Conservation (phyloP, 2,329 filamentous ascomycete species). For the Sporothrix globosa region DNA sequence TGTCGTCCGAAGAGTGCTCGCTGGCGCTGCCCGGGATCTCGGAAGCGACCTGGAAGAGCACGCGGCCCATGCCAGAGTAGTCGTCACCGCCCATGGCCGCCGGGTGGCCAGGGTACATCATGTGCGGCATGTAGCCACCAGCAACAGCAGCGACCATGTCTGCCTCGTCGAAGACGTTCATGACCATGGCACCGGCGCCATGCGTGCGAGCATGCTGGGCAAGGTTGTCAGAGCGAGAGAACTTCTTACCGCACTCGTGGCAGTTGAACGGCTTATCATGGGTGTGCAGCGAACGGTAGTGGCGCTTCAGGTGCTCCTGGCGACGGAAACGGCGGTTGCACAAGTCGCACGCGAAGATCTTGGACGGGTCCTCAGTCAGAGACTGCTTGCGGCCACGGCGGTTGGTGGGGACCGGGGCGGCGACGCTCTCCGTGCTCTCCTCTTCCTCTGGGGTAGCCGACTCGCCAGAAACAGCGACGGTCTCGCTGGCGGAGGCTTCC, state of each 20-base stretch:
- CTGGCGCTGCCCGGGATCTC: conserved; percentile 69
- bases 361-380: conserved; percentile 93
- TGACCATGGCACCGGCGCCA: conserved; percentile 83
- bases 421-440: conserved; percentile 38
- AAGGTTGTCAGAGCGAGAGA: conserved; percentile 96
- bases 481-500: conserved; percentile 38
- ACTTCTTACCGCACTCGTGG: conserved; percentile 98
- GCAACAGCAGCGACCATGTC: conserved; percentile 51
- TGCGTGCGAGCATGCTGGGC: conserved; percentile 95
- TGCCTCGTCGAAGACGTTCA: conserved; percentile 79
- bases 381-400: conserved; percentile 98
- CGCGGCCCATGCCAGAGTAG: conserved; percentile 69
- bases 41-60: conserved; percentile 79
- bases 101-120: conserved; percentile 47
- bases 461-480: conserved; percentile 39
- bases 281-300: conserved; percentile 97
- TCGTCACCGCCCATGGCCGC: conserved; percentile 54
- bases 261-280: conserved; percentile 99
- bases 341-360: conserved; percentile 95
- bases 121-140: conserved; percentile 36
- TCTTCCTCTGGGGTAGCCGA: conserved; percentile 41
- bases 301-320: conserved; percentile 97
- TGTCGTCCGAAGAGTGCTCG: conserved; percentile 60
- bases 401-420: conserved; percentile 65
- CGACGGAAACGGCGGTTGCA: conserved; percentile 97